Evolutionary conservation across 208 protist species (phyloP), one percentile per base, ranked within the genome.

Genomic region (Wallacemonas collosoma): DNA sequence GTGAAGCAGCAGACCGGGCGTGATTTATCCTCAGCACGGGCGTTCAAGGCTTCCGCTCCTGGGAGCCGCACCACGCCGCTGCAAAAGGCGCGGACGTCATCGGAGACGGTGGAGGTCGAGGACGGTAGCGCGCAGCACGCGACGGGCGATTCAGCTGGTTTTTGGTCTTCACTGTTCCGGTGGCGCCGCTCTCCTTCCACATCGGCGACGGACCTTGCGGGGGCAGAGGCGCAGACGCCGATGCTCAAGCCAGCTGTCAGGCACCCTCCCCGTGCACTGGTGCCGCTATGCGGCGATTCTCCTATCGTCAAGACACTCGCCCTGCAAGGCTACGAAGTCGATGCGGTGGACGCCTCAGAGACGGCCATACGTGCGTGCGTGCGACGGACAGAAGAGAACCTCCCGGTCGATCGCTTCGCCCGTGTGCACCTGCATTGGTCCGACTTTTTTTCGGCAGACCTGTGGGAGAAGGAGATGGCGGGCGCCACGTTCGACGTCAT

Each of bases 221-320:
- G 4, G 39, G 47, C 54, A 3, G 4, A 41, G 1, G 6, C 45
- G 14, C 41, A 26, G 14, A 54, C 58, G n/a, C 44, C 35, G 50
- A 2, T 64, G 56, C 38, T 58, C 51, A 68, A 68, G 56, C 35
- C 68, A 9, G 35, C 62, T 2, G 51, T 54, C 36, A 12, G 6
- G 14, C 15, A 68, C 17, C 38, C 69, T 1, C 87, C 87, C 2
- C 71, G 62, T n/a, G 90, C 84, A 55, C 61, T 97, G 40, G 89
- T 97, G 53, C 90, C 93, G 8, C 85, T 97, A n/a, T 97, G 90
- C 73, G 93, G 93, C 6, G 93, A 97, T 68, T 94, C 93, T 2
- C 90, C 90, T 5, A 95, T 97, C 58, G 70, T 97, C 8, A 75
- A 76, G 38, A 85, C 82, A 38, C 67, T 94, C 17, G 89, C 82